Conservation (phyloP, 2,329 filamentous ascomycete species). For the Aureobasidium sp. region DNA sequence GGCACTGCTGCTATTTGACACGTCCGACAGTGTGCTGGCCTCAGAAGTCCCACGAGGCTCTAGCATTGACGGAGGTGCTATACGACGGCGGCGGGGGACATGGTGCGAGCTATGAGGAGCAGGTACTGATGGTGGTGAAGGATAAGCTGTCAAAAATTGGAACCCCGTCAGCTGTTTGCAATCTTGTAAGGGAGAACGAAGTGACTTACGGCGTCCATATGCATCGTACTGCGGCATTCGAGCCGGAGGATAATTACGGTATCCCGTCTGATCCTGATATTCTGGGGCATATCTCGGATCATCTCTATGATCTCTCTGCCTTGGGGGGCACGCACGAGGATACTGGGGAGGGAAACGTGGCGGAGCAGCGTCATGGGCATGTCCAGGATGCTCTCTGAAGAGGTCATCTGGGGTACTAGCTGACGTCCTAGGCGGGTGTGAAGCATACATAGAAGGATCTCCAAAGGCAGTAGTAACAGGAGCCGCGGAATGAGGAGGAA, state of each 20-base stretch:
- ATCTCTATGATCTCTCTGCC: slow-evolving; percentile 20
- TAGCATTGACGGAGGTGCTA: too few species aligned
- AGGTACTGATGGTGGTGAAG: background rate
- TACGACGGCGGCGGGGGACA: slow-evolving; percentile 6
- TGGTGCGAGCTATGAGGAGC: slow-evolving; percentile 5
- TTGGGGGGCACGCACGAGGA: slow-evolving; percentile 12
- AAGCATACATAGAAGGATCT: slow-evolving; percentile 11
- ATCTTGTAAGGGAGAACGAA: background rate
- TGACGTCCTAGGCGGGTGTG: slow-evolving; percentile 1
- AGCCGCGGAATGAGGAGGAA: slow-evolving; percentile 4
- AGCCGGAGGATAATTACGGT: background rate
- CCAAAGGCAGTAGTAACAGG: slow-evolving; percentile 8
- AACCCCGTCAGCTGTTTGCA: background rate
- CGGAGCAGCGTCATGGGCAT: slow-evolving; percentile 8
- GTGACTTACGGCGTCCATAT: slow-evolving; percentile 18
- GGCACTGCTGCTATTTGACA: too few species aligned
- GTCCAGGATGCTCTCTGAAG: background rate
- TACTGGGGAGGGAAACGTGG: slow-evolving; percentile 14
- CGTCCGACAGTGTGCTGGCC: too few species aligned
- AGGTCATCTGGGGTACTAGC: slow-evolving; percentile 1
- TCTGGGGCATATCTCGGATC: slow-evolving; percentile 15
- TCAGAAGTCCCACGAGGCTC: too few species aligned
- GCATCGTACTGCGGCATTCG: slow-evolving; percentile 14
- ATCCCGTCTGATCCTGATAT: slow-evolving; percentile 27
- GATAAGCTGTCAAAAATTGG: background rate